These are phyloP conservation scores for Nicotiana attenuata DNA, from an alignment of 257 asterid genomes.

Conservation along the genomic window DNA sequence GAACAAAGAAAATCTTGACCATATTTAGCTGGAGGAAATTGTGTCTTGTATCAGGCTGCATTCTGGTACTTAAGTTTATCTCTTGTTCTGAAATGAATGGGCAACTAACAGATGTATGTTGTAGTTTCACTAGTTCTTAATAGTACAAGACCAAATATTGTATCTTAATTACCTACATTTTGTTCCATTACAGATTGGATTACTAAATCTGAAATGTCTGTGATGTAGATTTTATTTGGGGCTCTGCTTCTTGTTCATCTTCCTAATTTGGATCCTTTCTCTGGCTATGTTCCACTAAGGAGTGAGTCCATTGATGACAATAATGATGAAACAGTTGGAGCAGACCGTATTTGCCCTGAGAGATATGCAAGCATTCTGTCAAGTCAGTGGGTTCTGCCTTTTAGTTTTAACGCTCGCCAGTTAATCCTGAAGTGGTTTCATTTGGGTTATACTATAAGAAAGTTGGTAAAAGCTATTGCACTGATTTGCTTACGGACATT, in stretches of 20 bases:
- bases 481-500: background rate
- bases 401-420: background rate
- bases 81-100: background rate
- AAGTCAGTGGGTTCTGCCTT: slow-evolving; percentile 35
- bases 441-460: slow-evolving; percentile 6
- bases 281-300: slow-evolving; percentile 60
- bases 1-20: background rate
- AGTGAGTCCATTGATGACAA: slow-evolving; percentile 40
- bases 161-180: background rate
- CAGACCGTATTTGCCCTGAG: slow-evolving; percentile 74
- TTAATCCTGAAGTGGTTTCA: background rate
- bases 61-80: background rate
- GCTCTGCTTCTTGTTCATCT: slow-evolving; percentile 53
- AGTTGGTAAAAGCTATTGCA: background rate
- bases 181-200: background rate
- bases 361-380: slow-evolving; percentile 59
- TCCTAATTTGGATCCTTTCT: slow-evolving; percentile 60
- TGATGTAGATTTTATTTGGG: slow-evolving; percentile 57
- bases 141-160: background rate
- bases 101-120: background rate
- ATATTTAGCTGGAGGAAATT: background rate
- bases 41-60: slow-evolving; percentile 6
- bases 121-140: background rate
- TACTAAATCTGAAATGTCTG: background rate
- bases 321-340: slow-evolving; percentile 38